Conservation (phyloP, 257 asterid genomes). For the Jasminum sambac region DNA sequence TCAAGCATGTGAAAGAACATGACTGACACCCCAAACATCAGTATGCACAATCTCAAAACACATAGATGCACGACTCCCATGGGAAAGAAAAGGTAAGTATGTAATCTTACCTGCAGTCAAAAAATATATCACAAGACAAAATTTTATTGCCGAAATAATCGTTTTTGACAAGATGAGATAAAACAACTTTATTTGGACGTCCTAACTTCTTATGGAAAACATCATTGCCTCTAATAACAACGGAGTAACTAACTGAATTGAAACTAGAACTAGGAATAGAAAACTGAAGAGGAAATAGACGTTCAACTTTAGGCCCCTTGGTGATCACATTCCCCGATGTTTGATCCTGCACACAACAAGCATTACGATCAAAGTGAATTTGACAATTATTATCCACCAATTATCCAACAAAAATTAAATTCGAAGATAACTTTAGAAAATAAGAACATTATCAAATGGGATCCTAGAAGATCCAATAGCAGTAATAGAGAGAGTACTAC, state of each 20-base stretch:
- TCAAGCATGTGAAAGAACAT: no score
- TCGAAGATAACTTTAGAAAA: constrained; percentile 3
- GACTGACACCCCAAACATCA: no score
- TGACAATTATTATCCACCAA: no score
- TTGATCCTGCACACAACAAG: no score
- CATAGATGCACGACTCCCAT: neutral
- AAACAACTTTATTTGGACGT: constrained; percentile 9
- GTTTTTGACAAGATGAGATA: constrained; percentile 2
- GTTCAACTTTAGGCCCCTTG: neutral
- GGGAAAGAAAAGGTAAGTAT: constrained; percentile 2
- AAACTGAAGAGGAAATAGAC: constrained; percentile 10
- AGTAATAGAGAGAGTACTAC: neutral
- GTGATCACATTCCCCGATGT: neutral
- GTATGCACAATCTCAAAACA: no score
- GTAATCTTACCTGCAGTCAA: constrained; percentile 8
- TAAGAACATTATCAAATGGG: neutral
- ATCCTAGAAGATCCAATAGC: neutral
- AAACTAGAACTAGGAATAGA: neutral
- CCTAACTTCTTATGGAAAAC: constrained; percentile 6
- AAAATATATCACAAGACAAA: constrained; percentile 5
- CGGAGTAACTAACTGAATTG: no score
- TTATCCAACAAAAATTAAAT: no score
- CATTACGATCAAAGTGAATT: no score
- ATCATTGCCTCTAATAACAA: no score
- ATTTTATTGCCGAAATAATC: constrained; percentile 2